Conservation (phyloP, 345 rosid genomes). For the Litchi chinensis region DNA sequence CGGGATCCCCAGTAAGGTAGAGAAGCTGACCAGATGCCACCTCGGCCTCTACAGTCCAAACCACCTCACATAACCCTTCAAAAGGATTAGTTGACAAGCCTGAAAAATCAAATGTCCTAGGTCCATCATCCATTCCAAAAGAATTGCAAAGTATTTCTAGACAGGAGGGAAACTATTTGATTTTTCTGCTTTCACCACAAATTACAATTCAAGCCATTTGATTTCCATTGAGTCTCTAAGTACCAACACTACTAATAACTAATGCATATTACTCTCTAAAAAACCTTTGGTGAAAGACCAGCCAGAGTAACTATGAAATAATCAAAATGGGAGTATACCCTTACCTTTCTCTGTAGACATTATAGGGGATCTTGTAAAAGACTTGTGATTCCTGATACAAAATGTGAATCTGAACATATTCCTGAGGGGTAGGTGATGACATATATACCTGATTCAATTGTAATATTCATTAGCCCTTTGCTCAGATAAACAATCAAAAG, state of each 20-base stretch:
- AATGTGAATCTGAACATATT: constrained; percentile 43
- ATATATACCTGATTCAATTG: constrained; percentile 51
- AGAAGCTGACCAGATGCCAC: constrained; percentile 60
- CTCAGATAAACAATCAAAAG: background rate
- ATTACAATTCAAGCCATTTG: background rate
- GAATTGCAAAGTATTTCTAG: constrained; percentile 23
- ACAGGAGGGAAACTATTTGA: constrained; percentile 12
- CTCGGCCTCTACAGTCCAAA: constrained; percentile 86
- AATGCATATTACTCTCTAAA: background rate
- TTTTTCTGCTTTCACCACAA: background rate
- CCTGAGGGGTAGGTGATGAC: constrained; percentile 40
- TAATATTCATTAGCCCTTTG: constrained; percentile 17
- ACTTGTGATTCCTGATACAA: constrained; percentile 42
- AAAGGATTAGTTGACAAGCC: constrained; percentile 46
- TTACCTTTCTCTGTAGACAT: constrained; percentile 58
- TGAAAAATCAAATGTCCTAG: constrained; percentile 41
- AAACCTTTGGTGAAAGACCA: background rate
- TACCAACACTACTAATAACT: background rate
- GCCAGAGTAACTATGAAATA: background rate
- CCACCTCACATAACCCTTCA: constrained; percentile 56
- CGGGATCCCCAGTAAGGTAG: constrained; percentile 77
- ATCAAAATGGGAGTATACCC: background rate
- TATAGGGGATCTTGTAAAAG: constrained; percentile 41
- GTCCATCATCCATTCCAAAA: constrained; percentile 28
- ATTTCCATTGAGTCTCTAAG: background rate